Percentiles rank a stretch among this genome's conserved stretches.
phyloP scores from a whole-genome alignment of 441 rosid genomes.

The Caryocar brasiliense region DNA sequence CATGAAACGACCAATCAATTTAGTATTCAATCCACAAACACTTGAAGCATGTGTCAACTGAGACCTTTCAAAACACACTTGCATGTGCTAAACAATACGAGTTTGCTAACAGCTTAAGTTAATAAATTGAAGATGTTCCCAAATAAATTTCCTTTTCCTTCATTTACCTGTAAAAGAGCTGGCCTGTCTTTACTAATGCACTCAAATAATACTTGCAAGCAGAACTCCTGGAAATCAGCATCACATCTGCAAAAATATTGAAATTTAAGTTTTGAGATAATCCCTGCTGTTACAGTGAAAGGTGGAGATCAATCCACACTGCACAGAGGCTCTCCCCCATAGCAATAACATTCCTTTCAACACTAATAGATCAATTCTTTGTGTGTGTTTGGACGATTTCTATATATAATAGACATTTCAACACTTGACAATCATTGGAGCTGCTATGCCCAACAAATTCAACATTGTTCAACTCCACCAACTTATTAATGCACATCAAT shows the following conservation, averaged over 20 bases:
- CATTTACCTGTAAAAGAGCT: constrained; percentile 76
- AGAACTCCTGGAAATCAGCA: constrained; percentile 84
- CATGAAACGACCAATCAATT: too few relatives aligned
- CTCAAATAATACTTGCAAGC: constrained; percentile 89
- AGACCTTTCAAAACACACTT: not conserved
- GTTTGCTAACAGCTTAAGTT: not conserved
- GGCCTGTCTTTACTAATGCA: constrained; percentile 97
- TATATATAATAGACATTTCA: too few relatives aligned
- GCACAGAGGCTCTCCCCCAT: too few relatives aligned
- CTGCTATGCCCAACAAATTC: too few relatives aligned
- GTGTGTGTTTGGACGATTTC: too few relatives aligned
- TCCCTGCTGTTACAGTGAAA: not conserved
- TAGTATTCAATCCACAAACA: too few relatives aligned
- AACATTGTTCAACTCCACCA: too few relatives aligned
- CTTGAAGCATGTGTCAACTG: not conserved
- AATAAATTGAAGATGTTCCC: not conserved
- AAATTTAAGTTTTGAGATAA: not conserved
- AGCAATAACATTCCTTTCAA: too few relatives aligned
- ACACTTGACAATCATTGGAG: too few relatives aligned
- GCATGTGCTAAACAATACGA: not conserved
- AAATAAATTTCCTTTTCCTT: not conserved
- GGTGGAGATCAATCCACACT: not conserved
- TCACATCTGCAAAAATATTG: constrained; percentile 49
- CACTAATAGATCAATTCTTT: too few relatives aligned
- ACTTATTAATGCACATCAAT: too few relatives aligned